phyloP scores from a whole-genome alignment of 768 basidiomycete genomes.

The Tulasnella sp. region DNA sequence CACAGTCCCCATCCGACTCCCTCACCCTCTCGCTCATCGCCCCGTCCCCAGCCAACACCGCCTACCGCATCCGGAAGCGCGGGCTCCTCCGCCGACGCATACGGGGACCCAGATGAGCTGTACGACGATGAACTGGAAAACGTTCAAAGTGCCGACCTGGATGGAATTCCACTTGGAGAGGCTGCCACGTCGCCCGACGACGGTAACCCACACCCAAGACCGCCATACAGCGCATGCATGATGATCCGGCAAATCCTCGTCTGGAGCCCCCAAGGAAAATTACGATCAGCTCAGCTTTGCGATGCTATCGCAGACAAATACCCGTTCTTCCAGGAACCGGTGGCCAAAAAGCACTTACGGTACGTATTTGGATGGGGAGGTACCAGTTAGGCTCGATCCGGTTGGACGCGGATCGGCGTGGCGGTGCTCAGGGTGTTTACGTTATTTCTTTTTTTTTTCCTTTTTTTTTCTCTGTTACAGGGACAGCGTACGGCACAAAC shows the following conservation, averaged over 20 bases:
- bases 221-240: constrained; percentile 8
- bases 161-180: background rate
- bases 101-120: background rate
- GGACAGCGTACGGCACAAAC: constrained; percentile 13
- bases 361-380: background rate
- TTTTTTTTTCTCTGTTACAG: background rate
- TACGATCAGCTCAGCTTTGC: background rate
- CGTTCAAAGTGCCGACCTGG: background rate
- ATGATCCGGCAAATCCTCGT: constrained; percentile 10
- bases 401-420: constrained; percentile 1
- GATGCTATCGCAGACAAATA: background rate
- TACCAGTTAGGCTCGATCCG: background rate
- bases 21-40: background rate
- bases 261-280: constrained; percentile 2
- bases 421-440: background rate
- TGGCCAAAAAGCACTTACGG: constrained; percentile 10
- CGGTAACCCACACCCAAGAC: constrained; percentile 5
- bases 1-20: constrained; percentile 1
- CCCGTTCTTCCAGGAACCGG: background rate
- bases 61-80: background rate
- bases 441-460: background rate
- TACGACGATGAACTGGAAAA: constrained; percentile 6
- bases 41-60: background rate
- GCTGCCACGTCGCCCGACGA: background rate
- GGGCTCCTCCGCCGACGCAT: background rate